Evolutionary conservation across 306 rosid species (phyloP).

Genomic region (Fagus sylvatica): DNA sequence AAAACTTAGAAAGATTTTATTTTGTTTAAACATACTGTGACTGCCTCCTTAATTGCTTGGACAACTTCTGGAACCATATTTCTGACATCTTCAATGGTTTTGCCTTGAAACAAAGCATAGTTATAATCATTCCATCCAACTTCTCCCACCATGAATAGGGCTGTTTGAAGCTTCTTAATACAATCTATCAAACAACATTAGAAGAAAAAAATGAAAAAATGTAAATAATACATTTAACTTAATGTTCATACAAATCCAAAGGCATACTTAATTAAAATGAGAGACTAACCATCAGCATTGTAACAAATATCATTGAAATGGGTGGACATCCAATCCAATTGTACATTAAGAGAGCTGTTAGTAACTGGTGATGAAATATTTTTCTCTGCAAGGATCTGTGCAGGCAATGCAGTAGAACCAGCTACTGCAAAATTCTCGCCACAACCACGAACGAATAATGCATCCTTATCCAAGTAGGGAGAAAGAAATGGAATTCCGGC

Average conservation of each 20-base stretch:
- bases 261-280: background rate
- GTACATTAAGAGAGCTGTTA: background rate
- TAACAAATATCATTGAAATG: slow-evolving; percentile 12
- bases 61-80: slow-evolving; percentile 27
- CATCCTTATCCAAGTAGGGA: slow-evolving; percentile 18
- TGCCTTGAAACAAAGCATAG: slow-evolving; percentile 14
- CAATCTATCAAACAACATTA: slow-evolving; percentile 15
- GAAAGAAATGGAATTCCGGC: slow-evolving; percentile 23
- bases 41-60: slow-evolving; percentile 13
- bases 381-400: background rate
- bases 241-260: background rate
- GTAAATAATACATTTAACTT: too few species aligned
- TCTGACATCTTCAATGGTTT: slow-evolving; percentile 1
- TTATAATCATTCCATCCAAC: slow-evolving; percentile 23
- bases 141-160: slow-evolving; percentile 30
- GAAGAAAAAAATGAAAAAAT: background rate
- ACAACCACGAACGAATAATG: background rate
- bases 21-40: background rate
- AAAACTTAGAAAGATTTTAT: background rate
- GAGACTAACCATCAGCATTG: background rate
- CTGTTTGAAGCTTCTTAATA: slow-evolving; percentile 5
- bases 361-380: background rate
- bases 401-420: slow-evolving; percentile 25
- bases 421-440: slow-evolving; percentile 32
- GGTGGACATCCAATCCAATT: slow-evolving; percentile 26